Evolutionary conservation across 768 basidiomycete species (phyloP).

Genomic region (Bullera alba): DNA sequence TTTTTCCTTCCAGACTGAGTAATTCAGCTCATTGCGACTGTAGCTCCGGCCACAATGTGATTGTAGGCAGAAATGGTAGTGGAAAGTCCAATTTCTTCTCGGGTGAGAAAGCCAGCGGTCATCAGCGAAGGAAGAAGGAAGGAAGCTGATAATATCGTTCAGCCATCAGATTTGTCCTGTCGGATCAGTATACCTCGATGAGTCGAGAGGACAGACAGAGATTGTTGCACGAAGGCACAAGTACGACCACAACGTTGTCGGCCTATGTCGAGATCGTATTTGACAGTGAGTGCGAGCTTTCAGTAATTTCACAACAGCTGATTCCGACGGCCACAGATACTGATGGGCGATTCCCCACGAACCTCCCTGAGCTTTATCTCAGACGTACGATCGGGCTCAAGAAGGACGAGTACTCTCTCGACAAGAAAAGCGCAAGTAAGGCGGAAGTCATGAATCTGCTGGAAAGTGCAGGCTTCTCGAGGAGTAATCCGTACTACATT

Average conservation of each 20-base stretch:
- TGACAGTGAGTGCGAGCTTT: slow-evolving; percentile 53
- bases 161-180: slow-evolving; percentile 96
- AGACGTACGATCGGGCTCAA: slow-evolving; percentile 93
- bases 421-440: slow-evolving; percentile 89
- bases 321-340: slow-evolving; percentile 48
- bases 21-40: neutral
- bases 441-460: slow-evolving; percentile 96
- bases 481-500: slow-evolving; percentile 98
- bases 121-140: neutral
- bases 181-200: slow-evolving; percentile 96
- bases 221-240: slow-evolving; percentile 88
- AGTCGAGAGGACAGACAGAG: slow-evolving; percentile 84
- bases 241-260: slow-evolving; percentile 76
- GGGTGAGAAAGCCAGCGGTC: too few species aligned
- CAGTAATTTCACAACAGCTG: neutral
- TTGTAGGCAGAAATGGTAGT: slow-evolving; percentile 93
- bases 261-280: slow-evolving; percentile 97
- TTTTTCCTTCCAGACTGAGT: neutral
- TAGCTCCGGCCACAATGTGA: slow-evolving; percentile 80
- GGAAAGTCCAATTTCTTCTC: slow-evolving; percentile 99
- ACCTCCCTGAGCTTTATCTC: slow-evolving; percentile 75
- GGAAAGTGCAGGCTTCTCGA: slow-evolving; percentile 94
- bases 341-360: slow-evolving; percentile 89
- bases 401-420: slow-evolving; percentile 96
- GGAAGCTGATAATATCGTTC: neutral